These are phyloP conservation scores for Phytophthora multivora DNA, from an alignment of 352 stramenopile species.

Conservation along the genomic window DNA sequence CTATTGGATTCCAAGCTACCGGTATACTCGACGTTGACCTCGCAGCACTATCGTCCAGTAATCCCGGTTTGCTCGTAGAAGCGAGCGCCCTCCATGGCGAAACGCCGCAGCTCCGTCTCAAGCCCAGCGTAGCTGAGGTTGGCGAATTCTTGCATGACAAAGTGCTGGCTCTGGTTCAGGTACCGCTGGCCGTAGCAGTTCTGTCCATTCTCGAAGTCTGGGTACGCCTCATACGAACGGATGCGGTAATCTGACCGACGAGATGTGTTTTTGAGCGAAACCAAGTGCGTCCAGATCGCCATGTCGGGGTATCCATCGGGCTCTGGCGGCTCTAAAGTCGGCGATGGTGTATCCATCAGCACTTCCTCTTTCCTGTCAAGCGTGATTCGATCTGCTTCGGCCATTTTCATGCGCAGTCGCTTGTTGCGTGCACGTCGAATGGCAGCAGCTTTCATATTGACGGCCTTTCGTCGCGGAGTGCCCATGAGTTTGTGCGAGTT, in stretches of 20 bases:
- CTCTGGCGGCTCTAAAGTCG: conserved; percentile 22
- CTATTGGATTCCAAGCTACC: background rate
- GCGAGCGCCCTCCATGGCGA: conserved; percentile 36
- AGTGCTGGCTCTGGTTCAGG: conserved; percentile 39
- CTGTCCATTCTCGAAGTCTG: conserved; percentile 48
- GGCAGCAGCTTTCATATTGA: conserved; percentile 31
- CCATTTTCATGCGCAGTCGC: conserved; percentile 31
- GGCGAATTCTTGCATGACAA: conserved; percentile 37
- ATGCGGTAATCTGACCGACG: conserved; percentile 48
- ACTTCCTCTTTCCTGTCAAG: background rate
- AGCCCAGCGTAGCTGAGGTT: conserved; percentile 36
- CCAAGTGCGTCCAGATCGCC: conserved; percentile 66
- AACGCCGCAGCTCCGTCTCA: conserved; percentile 38
- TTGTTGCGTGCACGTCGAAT: conserved; percentile 30
- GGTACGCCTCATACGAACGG: conserved; percentile 47
- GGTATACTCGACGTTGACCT: background rate
- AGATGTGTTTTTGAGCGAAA: conserved; percentile 53
- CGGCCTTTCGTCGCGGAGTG: conserved; percentile 18
- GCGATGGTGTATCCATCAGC: conserved; percentile 15
- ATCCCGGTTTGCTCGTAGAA: conserved; percentile 30
- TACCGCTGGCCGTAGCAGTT: conserved; percentile 59
- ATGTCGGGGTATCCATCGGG: conserved; percentile 44
- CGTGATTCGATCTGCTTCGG: conserved; percentile 22
- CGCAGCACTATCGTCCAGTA: conserved; percentile 10
- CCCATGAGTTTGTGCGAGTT: conserved; percentile 53